phyloP scores from a whole-genome alignment of 192 early-diverging fungal genomes.

The Coemansia sp. region DNA sequence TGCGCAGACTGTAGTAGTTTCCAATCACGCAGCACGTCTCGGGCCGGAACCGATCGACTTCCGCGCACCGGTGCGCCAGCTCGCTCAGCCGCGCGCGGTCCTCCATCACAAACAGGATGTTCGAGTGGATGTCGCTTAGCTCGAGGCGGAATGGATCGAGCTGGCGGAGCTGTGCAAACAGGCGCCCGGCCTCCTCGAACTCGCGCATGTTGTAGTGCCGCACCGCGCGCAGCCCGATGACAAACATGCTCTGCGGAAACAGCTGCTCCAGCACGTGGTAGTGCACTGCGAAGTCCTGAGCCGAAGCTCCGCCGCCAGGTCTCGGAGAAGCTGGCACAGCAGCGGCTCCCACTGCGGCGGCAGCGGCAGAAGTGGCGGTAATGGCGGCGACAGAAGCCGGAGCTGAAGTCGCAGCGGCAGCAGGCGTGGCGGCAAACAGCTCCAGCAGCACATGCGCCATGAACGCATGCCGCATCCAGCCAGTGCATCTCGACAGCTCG shows the following conservation, averaged over 20 bases:
- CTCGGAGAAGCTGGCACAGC: no score
- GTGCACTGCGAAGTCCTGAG: conserved; percentile 32
- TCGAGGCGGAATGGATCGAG: conserved; percentile 81
- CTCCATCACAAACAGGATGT: conserved; percentile 81
- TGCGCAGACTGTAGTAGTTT: conserved; percentile 87
- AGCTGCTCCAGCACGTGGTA: conserved; percentile 46
- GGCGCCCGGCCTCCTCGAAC: conserved; percentile 65
- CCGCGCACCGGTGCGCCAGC: conserved; percentile 72
- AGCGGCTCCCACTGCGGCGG: no score
- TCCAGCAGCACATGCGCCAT: conserved; percentile 62
- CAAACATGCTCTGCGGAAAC: conserved; percentile 66
- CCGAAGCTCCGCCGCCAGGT: background rate
- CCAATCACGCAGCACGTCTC: conserved; percentile 86
- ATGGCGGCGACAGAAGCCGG: conserved; percentile 6
- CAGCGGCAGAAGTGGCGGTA: no score
- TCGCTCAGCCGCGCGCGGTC: conserved; percentile 69
- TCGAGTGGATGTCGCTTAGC: conserved; percentile 81
- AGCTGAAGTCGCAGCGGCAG: background rate
- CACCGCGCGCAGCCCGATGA: conserved; percentile 64
- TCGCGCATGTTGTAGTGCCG: conserved; percentile 67
- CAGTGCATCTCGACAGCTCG: conserved; percentile 13
- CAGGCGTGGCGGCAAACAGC: conserved; percentile 28
- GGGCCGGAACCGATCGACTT: conserved; percentile 76
- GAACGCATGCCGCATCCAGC: conserved; percentile 57
- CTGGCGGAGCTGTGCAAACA: conserved; percentile 71